Conservation (phyloP, 2,329 filamentous ascomycete genomes). For the Neopestalotiopsis sp. region DNA sequence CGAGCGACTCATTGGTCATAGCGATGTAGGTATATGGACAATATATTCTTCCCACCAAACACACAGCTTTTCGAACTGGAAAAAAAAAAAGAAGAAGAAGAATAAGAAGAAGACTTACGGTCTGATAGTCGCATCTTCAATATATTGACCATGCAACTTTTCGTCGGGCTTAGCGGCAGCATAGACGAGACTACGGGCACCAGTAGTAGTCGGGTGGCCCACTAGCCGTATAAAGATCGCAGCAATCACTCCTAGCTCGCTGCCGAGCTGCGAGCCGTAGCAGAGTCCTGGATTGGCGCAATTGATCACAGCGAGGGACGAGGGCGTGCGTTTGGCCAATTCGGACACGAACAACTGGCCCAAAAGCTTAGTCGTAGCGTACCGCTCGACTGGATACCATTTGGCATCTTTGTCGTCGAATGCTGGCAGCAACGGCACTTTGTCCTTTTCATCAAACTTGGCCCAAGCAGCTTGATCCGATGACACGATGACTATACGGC, state of each 20-base stretch:
- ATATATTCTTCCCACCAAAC: too few species aligned
- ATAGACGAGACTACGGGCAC: neutral
- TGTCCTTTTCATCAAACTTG: conserved; percentile 24
- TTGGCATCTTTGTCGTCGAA: conserved; percentile 20
- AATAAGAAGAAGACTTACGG: too few species aligned
- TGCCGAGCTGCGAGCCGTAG: neutral
- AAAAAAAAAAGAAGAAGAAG: too few species aligned
- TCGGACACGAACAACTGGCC: neutral
- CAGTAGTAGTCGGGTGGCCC: neutral
- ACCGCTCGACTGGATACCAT: conserved; percentile 22
- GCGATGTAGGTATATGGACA: too few species aligned
- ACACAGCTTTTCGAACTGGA: too few species aligned
- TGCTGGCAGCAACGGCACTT: conserved; percentile 21
- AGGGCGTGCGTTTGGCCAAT: neutral
- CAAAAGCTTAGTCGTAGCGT: conserved; percentile 26
- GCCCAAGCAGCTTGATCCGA: conserved; percentile 29
- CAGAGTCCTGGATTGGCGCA: conserved; percentile 1
- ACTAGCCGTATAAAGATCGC: neutral
- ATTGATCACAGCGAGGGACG: neutral
- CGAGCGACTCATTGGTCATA: neutral
- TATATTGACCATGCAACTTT: neutral
- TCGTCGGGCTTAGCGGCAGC: neutral
- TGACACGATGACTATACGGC: conserved; percentile 31
- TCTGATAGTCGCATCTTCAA: neutral
- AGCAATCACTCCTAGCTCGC: neutral